Evolutionary conservation across 768 basidiomycete species (phyloP).

Genomic region (Heimioporus sp.): DNA sequence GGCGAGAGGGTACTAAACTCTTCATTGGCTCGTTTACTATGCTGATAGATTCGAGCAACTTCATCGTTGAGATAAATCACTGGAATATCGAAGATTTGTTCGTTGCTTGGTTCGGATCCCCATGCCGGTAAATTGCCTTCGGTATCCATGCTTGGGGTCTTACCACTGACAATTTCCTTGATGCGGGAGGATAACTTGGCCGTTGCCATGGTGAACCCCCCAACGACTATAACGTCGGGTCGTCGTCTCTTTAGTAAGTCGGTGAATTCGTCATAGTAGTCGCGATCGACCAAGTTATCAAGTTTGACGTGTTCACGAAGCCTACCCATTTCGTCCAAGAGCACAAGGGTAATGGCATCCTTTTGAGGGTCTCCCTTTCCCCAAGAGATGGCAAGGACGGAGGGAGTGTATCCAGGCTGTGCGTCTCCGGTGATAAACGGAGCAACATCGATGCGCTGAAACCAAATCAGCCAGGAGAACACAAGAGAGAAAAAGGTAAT

Average conservation of each 20-base stretch:
- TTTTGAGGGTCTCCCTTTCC: conserved; percentile 93
- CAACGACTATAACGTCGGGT: conserved; percentile 86
- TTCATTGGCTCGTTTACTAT: conserved; percentile 78
- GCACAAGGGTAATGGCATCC: conserved; percentile 83
- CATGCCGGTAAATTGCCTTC: conserved; percentile 20
- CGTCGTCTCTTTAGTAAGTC: conserved; percentile 80
- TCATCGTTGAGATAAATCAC: conserved; percentile 88
- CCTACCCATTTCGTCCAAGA: conserved; percentile 84
- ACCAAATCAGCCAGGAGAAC: neutral
- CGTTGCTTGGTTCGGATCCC: conserved; percentile 33
- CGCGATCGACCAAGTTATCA: conserved; percentile 77
- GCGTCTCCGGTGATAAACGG: conserved; percentile 65
- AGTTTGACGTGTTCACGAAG: conserved; percentile 88
- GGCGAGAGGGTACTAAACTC: conserved; percentile 80
- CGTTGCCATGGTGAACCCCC: conserved; percentile 85
- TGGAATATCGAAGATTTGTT: conserved; percentile 56
- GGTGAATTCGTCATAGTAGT: conserved; percentile 68
- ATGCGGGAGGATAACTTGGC: conserved; percentile 63
- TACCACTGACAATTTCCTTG: conserved; percentile 50
- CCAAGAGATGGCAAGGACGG: conserved; percentile 90
- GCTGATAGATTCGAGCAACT: conserved; percentile 91
- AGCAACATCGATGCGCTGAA: conserved; percentile 78
- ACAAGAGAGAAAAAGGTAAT: neutral
- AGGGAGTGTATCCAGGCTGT: conserved; percentile 66
- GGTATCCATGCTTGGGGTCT: conserved; percentile 22